phyloP scores from a whole-genome alignment of 2,329 filamentous ascomycete genomes.

The Colletotrichum sp. region DNA sequence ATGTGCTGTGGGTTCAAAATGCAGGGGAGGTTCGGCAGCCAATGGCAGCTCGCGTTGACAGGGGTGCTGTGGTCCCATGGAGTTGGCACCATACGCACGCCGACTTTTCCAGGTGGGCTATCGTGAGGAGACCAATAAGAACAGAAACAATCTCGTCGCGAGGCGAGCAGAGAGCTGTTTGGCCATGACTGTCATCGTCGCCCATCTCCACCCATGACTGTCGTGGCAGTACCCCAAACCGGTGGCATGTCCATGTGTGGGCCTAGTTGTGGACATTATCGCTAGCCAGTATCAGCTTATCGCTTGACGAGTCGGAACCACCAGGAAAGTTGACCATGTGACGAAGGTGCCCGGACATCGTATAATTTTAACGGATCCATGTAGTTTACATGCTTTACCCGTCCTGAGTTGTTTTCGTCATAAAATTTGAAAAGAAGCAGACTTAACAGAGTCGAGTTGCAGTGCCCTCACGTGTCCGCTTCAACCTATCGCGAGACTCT shows the following conservation, averaged over 20 bases:
- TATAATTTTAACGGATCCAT: rapidly evolving
- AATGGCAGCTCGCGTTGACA: neutral
- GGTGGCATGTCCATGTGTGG: neutral
- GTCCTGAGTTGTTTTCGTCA: rapidly evolving
- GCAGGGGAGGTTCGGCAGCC: neutral
- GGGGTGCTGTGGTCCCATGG: neutral
- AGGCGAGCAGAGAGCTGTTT: neutral
- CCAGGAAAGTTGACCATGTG: neutral
- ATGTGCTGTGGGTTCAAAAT: neutral
- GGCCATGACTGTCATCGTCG: neutral
- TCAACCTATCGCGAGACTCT: rapidly evolving
- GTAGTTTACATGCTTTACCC: neutral
- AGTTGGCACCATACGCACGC: neutral
- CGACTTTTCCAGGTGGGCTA: neutral
- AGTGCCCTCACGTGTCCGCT: rapidly evolving
- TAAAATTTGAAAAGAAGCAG: neutral
- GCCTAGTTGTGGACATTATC: neutral
- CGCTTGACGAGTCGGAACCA: neutral
- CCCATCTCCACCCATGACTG: neutral
- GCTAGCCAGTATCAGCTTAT: neutral
- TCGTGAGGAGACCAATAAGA: neutral
- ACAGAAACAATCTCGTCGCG: neutral
- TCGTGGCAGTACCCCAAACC: neutral
- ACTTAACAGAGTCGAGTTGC: rapidly evolving
- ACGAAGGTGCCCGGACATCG: rapidly evolving